These are phyloP conservation scores for Phytophthora foliorum DNA, from an alignment of 352 stramenopile genomes.

Conservation along the genomic window DNA sequence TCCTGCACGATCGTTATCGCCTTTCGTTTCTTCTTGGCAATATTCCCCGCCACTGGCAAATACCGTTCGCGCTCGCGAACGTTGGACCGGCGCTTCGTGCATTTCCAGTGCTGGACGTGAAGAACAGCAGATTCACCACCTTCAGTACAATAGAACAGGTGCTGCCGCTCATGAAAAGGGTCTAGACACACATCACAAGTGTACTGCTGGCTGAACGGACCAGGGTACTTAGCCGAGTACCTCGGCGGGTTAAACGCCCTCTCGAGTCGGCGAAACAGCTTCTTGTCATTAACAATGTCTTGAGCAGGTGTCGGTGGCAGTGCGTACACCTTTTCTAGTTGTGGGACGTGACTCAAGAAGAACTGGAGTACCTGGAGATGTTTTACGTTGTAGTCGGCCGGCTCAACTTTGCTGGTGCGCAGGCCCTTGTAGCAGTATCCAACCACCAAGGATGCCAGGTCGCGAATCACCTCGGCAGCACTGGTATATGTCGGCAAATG, in stretches of 20 bases:
- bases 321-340: constrained; percentile 70
- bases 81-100: constrained; percentile 67
- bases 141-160: constrained; percentile 76
- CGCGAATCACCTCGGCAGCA: constrained; percentile 49
- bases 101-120: constrained; percentile 84
- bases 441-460: constrained; percentile 56
- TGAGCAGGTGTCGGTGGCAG: constrained; percentile 26
- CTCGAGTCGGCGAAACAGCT: constrained; percentile 62
- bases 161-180: constrained; percentile 79
- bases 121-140: constrained; percentile 36
- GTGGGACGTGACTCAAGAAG: constrained; percentile 71
- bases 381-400: constrained; percentile 64
- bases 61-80: constrained; percentile 36
- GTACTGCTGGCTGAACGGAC: constrained; percentile 65
- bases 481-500: constrained; percentile 50
- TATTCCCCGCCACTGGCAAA: constrained; percentile 19
- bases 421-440: constrained; percentile 65
- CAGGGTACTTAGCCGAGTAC: constrained; percentile 66
- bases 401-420: constrained; percentile 53
- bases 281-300: constrained; percentile 55
- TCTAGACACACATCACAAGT: constrained; percentile 74
- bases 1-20: constrained; percentile 61
- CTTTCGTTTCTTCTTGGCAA: constrained; percentile 69
- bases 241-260: constrained; percentile 62
- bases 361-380: constrained; percentile 77